Base-by-base conservation (phyloP, 2,329 filamentous ascomycete genomes). In the Aaosphaeria arxii region DNA sequence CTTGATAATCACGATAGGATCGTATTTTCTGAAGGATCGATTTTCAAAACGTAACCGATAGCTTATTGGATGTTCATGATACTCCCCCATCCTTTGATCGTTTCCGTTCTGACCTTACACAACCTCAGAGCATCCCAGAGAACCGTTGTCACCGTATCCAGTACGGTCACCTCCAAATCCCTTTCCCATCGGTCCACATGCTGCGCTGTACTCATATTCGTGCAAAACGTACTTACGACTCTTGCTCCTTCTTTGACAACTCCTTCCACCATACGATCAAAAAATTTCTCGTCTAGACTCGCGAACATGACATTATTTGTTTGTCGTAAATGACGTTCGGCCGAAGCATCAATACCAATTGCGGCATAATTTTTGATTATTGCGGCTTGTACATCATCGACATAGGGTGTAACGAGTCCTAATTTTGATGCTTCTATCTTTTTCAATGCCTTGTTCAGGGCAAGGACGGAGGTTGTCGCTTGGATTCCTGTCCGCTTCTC, bases 121-220 rank as follows among this genome's bases (percentile, higher is more conserved):
- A 66, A 56, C 32, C 57, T 59, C 47, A 74, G 53, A 66, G 74
- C 71, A 47, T 71, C 70, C 67, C 69, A 73, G 3, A 76, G 53
- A 4, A 75, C 71, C 1, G 71, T 74, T 0, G 69, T 64, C 7
- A 76, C 71, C 0, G 70, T 72, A 58, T 77, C 74, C 17, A 74
- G 61, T 5, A 76, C 69, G 3, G 61, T 57, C 4, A 75, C 42
- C 1, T 58, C 60, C 46, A 71, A 49, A 49, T 62, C 55, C 36
- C 58, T 44, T 52, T 77, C 74, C 74, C 73, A 76, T 11, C 58
- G 33, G 7, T 50, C 54, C 1, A 64, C 72, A 6, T 67, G 56
- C 46, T 73, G 69, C 5, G 72, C 73, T 4, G 71, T 72, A 9
- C 57, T 56, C 30, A 75, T 55, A 54, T 76, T 76, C 11, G 73